Conservation (phyloP, 179 eudicot genomes). For the Heliamphora pulchella region DNA sequence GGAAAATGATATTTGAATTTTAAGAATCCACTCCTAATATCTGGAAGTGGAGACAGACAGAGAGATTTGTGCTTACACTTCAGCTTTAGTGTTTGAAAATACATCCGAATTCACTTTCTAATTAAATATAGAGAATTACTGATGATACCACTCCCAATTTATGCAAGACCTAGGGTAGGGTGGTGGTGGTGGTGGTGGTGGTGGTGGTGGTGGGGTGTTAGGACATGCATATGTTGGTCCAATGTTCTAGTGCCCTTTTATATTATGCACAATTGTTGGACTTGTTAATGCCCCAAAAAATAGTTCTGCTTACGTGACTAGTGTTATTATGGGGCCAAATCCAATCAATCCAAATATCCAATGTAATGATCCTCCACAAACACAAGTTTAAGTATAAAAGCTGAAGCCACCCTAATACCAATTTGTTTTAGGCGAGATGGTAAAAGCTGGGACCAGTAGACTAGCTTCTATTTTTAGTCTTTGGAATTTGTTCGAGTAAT, state of each 20-base stretch:
- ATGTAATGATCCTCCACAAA: too few species aligned
- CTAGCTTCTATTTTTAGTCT: too few species aligned
- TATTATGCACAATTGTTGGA: neutral
- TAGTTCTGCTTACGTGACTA: neutral
- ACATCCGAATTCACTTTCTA: neutral
- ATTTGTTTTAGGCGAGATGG: too few species aligned
- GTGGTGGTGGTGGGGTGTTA: neutral
- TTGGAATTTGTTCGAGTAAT: too few species aligned
- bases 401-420: too few species aligned
- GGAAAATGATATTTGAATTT: too few species aligned
- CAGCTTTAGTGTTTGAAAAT: neutral
- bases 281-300: neutral
- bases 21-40: too few species aligned
- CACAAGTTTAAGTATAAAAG: too few species aligned
- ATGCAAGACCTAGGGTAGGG: neutral
- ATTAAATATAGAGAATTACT: neutral
- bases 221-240: neutral
- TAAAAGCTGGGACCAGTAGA: too few species aligned
- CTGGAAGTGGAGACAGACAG: neutral
- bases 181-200: neutral
- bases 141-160: neutral
- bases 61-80: neutral
- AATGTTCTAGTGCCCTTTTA: neutral
- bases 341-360: too few species aligned
- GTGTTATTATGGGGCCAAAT: neutral